These are phyloP conservation scores for Scytalidium sp. DNA, from an alignment of 2,329 filamentous ascomycete species.

Conservation along the genomic window DNA sequence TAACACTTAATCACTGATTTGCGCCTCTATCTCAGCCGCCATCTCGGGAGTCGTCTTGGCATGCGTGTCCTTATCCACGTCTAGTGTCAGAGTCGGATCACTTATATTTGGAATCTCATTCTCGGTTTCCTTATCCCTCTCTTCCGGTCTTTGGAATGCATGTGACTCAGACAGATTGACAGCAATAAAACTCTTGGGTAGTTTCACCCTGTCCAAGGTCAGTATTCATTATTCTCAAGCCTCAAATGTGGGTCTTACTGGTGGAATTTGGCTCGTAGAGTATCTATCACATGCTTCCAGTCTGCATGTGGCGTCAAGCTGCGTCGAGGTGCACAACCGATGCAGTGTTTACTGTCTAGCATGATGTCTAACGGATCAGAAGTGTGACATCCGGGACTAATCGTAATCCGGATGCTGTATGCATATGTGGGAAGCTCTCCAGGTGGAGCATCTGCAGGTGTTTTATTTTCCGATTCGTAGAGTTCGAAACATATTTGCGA, in stretches of 20 bases:
- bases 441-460: conserved; percentile 20
- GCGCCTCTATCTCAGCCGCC: neutral
- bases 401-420: conserved; percentile 94
- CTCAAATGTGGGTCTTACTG: conserved; percentile 57
- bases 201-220: conserved; percentile 26
- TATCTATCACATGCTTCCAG: conserved; percentile 97
- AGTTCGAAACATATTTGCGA: conserved; percentile 98
- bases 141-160: conserved; percentile 30
- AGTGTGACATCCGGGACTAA: conserved; percentile 93
- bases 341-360: conserved; percentile 93
- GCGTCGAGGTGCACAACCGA: conserved; percentile 86
- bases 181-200: conserved; percentile 32
- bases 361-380: conserved; percentile 96
- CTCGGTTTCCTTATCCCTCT: conserved; percentile 6
- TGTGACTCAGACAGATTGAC: conserved; percentile 32
- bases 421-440: conserved; percentile 54
- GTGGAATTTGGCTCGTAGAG: conserved; percentile 89
- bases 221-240: conserved; percentile 6
- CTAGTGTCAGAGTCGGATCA: neutral
- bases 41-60: neutral
- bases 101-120: neutral
- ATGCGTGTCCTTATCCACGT: neutral
- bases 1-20: neutral
- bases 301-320: conserved; percentile 88
- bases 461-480: conserved; percentile 82